These are phyloP conservation scores for Boletus pseudo-olivaceus DNA, from an alignment of 768 basidiomycete species.

Conservation along the genomic window DNA sequence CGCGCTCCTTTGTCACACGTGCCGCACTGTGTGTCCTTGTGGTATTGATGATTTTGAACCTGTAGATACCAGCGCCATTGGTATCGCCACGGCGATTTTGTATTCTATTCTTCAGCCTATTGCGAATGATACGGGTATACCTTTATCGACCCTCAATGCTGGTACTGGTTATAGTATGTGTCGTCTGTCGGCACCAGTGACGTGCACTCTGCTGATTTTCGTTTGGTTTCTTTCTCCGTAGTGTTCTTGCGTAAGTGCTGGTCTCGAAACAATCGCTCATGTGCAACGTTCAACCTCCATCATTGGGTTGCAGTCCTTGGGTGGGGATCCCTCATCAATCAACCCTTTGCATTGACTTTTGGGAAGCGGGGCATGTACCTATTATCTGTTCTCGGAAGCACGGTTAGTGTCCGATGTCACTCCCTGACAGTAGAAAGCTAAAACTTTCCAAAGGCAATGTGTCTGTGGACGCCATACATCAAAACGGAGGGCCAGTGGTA, in stretches of 20 bases:
- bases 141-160: conserved; percentile 18
- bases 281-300: background rate
- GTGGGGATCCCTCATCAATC: conserved; percentile 19
- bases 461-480: conserved; percentile 18
- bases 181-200: background rate
- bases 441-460: conserved; percentile 11
- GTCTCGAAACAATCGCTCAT: background rate
- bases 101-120: conserved; percentile 21
- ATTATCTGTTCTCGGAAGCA: conserved; percentile 16
- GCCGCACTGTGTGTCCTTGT: background rate
- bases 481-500: conserved; percentile 19
- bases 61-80: conserved; percentile 16
- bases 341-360: conserved; percentile 18
- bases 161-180: conserved; percentile 19
- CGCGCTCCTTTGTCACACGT: background rate
- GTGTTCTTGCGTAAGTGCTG: conserved; percentile 16
- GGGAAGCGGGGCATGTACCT: conserved; percentile 19
- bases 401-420: background rate
- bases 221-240: background rate
- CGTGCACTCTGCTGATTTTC: background rate
- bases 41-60: background rate
- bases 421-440: background rate
- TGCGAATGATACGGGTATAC: conserved; percentile 16
- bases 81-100: conserved; percentile 15
- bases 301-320: conserved; percentile 8